Percentiles rank a stretch among this genome's conserved stretches.
Conservation (phyloP, 352 stramenopile species). For the Saprolegnia parasitica region DNA sequence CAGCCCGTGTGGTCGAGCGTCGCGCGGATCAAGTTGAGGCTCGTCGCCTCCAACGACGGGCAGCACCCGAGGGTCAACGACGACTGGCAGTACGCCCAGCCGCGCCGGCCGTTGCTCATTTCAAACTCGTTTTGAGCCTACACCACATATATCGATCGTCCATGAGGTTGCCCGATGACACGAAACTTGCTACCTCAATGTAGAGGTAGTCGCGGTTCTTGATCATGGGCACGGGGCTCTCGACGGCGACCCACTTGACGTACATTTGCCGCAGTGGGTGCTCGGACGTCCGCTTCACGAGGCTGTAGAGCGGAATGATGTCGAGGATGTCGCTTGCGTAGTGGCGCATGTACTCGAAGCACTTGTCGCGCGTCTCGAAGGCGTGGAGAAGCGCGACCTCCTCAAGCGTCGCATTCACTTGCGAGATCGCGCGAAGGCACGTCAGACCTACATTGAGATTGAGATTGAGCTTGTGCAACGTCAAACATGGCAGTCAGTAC, state of each 20-base stretch:
- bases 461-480: neutral
- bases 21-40: slow-evolving; percentile 11
- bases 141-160: neutral
- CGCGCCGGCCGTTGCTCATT: slow-evolving; percentile 14
- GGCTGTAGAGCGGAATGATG: slow-evolving; percentile 26
- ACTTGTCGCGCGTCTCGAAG: slow-evolving; percentile 23
- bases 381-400: slow-evolving; percentile 23
- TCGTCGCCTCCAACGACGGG: neutral
- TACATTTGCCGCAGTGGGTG: slow-evolving; percentile 22
- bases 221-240: slow-evolving; percentile 16
- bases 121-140: slow-evolving; percentile 24
- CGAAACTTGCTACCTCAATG: neutral
- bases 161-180: neutral
- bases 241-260: slow-evolving; percentile 17
- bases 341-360: slow-evolving; percentile 7
- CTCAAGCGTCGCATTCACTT: slow-evolving; percentile 13
- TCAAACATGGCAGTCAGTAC: neutral
- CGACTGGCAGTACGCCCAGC: slow-evolving; percentile 25
- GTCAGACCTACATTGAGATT: slow-evolving; percentile 10
- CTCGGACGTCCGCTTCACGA: slow-evolving; percentile 16
- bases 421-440: slow-evolving; percentile 2
- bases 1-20: slow-evolving; percentile 22
- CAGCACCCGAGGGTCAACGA: slow-evolving; percentile 8
- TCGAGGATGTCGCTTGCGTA: slow-evolving; percentile 12
- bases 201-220: slow-evolving; percentile 26